phyloP scores from a whole-genome alignment of 371 early-diverging fungal genomes.

The Haplosporangium sp. region DNA sequence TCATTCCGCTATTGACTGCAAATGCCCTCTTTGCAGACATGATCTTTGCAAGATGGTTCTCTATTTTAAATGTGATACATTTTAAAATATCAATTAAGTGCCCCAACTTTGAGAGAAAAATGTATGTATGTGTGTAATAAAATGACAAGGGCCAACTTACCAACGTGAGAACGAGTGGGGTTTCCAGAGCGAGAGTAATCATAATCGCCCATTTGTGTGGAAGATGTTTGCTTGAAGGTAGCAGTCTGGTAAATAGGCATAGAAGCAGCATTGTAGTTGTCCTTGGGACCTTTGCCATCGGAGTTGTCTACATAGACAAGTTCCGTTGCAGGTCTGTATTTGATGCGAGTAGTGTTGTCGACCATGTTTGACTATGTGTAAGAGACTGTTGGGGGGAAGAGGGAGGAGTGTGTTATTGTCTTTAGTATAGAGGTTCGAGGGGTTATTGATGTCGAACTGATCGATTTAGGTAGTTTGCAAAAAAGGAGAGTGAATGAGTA shows the following conservation, averaged over 20 bases:
- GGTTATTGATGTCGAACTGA: background rate
- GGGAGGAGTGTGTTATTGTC: background rate
- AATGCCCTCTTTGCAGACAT: constrained; percentile 84
- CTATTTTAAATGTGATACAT: constrained; percentile 54
- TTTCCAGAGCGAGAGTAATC: constrained; percentile 94
- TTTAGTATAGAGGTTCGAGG: background rate
- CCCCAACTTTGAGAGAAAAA: background rate
- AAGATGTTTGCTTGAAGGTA: constrained; percentile 91
- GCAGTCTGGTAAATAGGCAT: constrained; percentile 97
- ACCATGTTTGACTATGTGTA: constrained; percentile 21
- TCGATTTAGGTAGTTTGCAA: background rate
- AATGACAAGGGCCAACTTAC: constrained; percentile 57
- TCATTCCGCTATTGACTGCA: constrained; percentile 89
- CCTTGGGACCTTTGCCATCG: constrained; percentile 66
- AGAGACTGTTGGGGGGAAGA: background rate
- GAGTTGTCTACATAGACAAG: constrained; percentile 85
- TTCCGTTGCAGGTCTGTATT: constrained; percentile 89
- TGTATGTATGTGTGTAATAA: background rate
- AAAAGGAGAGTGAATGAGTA: background rate
- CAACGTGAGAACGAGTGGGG: constrained; percentile 89
- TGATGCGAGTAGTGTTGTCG: constrained; percentile 59
- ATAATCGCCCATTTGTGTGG: constrained; percentile 88
- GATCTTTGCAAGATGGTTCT: constrained; percentile 87
- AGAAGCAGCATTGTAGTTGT: constrained; percentile 91
- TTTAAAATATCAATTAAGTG: background rate